Evolutionary conservation across 1,284 basidiomycete species (phyloP), one percentile per base, ranked within the genome.

Genomic region (Cystobasidium pallidum): DNA sequence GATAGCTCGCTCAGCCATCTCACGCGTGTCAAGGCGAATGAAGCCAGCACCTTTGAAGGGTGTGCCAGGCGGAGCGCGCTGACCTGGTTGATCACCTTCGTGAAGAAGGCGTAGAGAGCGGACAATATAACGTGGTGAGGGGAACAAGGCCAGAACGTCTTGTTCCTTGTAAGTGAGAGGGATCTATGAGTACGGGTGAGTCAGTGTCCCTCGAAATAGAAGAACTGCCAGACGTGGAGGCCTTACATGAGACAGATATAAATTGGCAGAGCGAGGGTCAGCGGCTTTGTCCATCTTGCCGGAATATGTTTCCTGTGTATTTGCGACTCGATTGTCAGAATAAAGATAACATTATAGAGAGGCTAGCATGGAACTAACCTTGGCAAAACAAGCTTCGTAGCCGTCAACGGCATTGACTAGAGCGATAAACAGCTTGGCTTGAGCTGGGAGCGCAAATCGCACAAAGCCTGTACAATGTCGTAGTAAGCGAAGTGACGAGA

Each of bases 21-120:
- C 63, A 34, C 57, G 52, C 21, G 41, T 66, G 26, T 55, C 54
- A 3, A 66, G 52, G 10, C 71, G 51, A 11, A 49, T 47, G 34
- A 73, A 73, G 28, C 51, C 71, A 26, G 63, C 71, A 2, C 71
- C 71, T 55, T 52, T 61, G 57, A 66, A 66, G 4, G 63, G 55
- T 10, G 63, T 51, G 36, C 61, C 43, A 15, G 55, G 55, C 2
- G 28, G 47, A 2, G 71, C 52, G 19, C 63, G 71, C 34, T 66
- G 26, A 34, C 64, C 57, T 0, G 57, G 52, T 45, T 61, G 71
- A 47, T 66, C 63, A 30, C 63, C 64, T 28, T 66, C 41, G 19
- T 66, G 54, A 3, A 66, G 71, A 2, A 73, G 57, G 24, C 63
- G 55, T 3, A 66, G 32, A 1, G 63, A 62, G 3, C 32, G 34